Evolutionary conservation across 176 grass and related monocot species (phyloP).

Genomic region (Zea luxurians): DNA sequence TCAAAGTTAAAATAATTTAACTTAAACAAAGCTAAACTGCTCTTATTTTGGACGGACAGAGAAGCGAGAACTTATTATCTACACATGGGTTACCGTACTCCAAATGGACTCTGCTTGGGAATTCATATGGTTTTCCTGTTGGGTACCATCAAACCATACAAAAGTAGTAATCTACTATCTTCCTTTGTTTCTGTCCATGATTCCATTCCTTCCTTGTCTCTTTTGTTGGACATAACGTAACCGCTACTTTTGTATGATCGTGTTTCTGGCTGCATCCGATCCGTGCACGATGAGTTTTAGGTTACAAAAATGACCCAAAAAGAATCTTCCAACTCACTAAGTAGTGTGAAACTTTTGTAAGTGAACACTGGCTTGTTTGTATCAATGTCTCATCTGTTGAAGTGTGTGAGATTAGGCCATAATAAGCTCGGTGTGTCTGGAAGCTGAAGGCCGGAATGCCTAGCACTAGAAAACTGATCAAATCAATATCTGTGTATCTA

Average conservation of each 20-base stretch:
- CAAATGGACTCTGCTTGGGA: neutral
- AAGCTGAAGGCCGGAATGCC: neutral
- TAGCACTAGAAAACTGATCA: neutral
- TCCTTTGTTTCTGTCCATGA: conserved; percentile 12
- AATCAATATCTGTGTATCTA: neutral
- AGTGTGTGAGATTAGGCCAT: neutral
- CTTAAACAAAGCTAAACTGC: neutral
- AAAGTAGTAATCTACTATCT: conserved; percentile 2
- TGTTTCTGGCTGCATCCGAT: conserved; percentile 36
- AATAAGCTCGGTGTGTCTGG: neutral
- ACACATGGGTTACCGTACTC: neutral
- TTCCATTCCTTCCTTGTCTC: conserved; percentile 35
- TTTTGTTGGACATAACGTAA: conserved; percentile 26
- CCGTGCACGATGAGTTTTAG: conserved; percentile 17
- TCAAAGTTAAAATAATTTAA: neutral
- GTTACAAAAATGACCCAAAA: conserved; percentile 30
- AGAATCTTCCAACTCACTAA: conserved; percentile 36
- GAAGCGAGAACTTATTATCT: neutral
- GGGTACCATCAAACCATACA: neutral
- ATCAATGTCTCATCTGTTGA: conserved; percentile 36
- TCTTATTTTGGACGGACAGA: neutral
- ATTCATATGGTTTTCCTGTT: conserved; percentile 15
- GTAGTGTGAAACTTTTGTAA: conserved; percentile 33
- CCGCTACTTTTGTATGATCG: conserved; percentile 20
- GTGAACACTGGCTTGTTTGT: conserved; percentile 36